A percentile compares a stretch with the other conserved stretches of the same genome.
Conservation (phyloP, 2,329 filamentous ascomycete genomes). For the Aspergillus quadricinctus region DNA sequence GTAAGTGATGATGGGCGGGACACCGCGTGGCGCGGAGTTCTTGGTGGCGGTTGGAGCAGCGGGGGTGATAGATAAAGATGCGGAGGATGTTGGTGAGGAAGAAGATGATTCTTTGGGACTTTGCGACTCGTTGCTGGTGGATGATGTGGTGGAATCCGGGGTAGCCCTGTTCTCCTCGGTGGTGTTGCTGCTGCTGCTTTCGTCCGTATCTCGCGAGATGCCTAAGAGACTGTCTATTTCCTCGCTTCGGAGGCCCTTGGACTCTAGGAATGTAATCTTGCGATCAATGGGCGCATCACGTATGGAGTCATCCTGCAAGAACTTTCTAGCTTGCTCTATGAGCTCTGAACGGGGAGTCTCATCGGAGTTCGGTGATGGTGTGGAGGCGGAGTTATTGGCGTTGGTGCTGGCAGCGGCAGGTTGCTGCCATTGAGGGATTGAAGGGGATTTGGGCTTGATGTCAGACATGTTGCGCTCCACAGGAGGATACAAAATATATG, state of each 20-base stretch:
- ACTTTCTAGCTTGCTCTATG: slow-evolving; percentile 67
- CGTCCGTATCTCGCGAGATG: slow-evolving; percentile 30
- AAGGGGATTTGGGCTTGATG: slow-evolving; percentile 26
- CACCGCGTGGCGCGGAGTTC: slow-evolving; percentile 33
- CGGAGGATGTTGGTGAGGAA: slow-evolving; percentile 8
- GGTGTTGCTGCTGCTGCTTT: slow-evolving; percentile 13
- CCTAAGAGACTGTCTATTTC: slow-evolving; percentile 67
- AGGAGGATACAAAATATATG: not conserved
- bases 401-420: slow-evolving; percentile 23
- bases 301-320: slow-evolving; percentile 71
- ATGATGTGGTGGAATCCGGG: slow-evolving; percentile 1
- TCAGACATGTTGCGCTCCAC: slow-evolving; percentile 27
- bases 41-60: slow-evolving; percentile 13
- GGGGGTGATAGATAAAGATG: slow-evolving; percentile 9
- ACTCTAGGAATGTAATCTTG: slow-evolving; percentile 71
- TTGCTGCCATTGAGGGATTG: slow-evolving; percentile 41
- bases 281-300: slow-evolving; percentile 63
- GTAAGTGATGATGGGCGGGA: slow-evolving; percentile 63
- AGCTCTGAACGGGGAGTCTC: slow-evolving; percentile 31
- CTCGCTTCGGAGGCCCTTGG: slow-evolving; percentile 65
- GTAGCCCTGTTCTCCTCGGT: slow-evolving; percentile 9
- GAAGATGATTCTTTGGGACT: slow-evolving; percentile 4
- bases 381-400: slow-evolving; percentile 29
- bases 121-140: slow-evolving; percentile 6
- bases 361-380: slow-evolving; percentile 24